A percentile compares a stretch with the other conserved stretches of the same genome.
Conservation (phyloP, 371 early-diverging fungal genomes). For the Cokeromyces recurvatus region DNA sequence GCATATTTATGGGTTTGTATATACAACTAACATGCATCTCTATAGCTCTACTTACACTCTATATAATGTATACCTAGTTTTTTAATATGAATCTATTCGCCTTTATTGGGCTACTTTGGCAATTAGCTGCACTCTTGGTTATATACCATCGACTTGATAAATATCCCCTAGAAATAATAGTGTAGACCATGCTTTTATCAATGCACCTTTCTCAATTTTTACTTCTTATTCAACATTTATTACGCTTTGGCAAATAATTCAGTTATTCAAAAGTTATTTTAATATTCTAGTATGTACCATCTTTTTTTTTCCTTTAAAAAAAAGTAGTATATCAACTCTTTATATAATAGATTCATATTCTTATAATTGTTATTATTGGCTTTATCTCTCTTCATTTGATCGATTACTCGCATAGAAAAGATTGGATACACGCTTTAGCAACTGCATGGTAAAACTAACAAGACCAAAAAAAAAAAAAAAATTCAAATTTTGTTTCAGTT, state of each 20-base stretch:
- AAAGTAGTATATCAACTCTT: too few relatives aligned
- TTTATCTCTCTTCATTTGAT: slow-evolving; percentile 39
- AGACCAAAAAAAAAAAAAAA: background rate
- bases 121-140: slow-evolving; percentile 33
- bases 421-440: slow-evolving; percentile 43
- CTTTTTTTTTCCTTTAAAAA: too few relatives aligned
- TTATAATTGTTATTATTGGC: slow-evolving; percentile 29
- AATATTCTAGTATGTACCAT: too few relatives aligned
- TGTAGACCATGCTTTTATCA: slow-evolving; percentile 31
- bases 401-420: slow-evolving; percentile 41
- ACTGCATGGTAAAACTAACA: slow-evolving; percentile 37
- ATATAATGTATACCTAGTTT: slow-evolving; percentile 5
- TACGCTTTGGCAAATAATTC: slow-evolving; percentile 34
- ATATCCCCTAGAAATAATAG: slow-evolving; percentile 41
- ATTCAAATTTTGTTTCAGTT: background rate
- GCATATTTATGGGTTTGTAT: slow-evolving; percentile 28
- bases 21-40: too few relatives aligned
- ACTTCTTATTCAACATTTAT: slow-evolving; percentile 32
- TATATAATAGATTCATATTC: slow-evolving; percentile 28
- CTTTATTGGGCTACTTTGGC: slow-evolving; percentile 40
- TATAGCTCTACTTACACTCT: too few relatives aligned
- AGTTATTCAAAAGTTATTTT: slow-evolving; percentile 31
- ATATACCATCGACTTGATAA: slow-evolving; percentile 40
- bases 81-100: slow-evolving; percentile 36
- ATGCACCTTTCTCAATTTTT: slow-evolving; percentile 46